Base-by-base conservation (phyloP, 495 filamentous ascomycete species). In the Aspergillus haitiensis region DNA sequence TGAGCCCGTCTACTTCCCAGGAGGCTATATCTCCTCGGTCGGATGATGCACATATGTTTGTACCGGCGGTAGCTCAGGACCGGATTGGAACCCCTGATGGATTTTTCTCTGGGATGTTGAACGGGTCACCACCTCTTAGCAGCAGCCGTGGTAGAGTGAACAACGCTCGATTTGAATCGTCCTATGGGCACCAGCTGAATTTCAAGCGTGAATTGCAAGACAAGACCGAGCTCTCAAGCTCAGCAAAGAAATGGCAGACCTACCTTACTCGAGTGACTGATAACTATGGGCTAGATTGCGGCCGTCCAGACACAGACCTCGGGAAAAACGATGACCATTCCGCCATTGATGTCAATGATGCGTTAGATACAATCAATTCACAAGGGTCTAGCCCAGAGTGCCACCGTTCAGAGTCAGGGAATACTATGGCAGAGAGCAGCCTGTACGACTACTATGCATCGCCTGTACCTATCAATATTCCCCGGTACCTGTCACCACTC, bases 301-400 rank as follows among this genome's bases (percentile, higher is more conserved):
- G 89, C 4, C 77, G 82, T 55, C 82, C 83, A 2, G 89, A 93
- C 71, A 67, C 80, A 13, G 89, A 93, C 67, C 63, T 87, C 4
- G 83, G 83, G 12, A 81, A 80, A 47, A 92, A 92, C 59, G 82
- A 91, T 61, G 89, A 93, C 59, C 82, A 79, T 58, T 81, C 80
- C 15, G 73, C 78, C 33, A 81, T 77, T 50, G 77, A 76, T 44
- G 71, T 78, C 55, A 72, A 77, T 64, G 64, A 74, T 62, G 72
- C 75, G 0, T 56, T 78, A 15, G 68, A 73, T 34, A 46, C 66
- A 49, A 69, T 72, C 35, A 66, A 57, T 27, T 65, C 65, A 2
- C 65, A 61, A 59, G 33, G 59, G 48, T 52, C 65, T 48, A 68
- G 56, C 35, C 65, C 65, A 2, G 46, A 62, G 18, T 60, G 65